Conservation (phyloP, 192 early-diverging fungal genomes). For the Backusella sp. region DNA sequence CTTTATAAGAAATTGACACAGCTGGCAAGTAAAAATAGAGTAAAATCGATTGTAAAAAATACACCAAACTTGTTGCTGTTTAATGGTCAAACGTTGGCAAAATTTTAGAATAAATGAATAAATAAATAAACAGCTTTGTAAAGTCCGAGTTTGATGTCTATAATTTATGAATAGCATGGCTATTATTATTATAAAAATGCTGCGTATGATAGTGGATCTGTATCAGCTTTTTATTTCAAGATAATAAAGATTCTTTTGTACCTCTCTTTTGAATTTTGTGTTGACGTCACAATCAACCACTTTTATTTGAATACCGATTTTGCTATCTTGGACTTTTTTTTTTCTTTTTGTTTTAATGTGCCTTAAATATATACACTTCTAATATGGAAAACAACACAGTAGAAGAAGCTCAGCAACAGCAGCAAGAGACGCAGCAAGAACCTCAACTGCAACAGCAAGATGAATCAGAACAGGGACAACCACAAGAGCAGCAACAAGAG, state of each 20-base stretch:
- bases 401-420: neutral
- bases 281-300: neutral
- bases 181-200: neutral
- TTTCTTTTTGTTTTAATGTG: neutral
- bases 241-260: no score
- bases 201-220: no score
- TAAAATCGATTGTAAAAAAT: conserved; percentile 30
- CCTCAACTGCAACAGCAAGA: neutral
- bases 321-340: no score
- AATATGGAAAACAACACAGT: neutral
- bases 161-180: neutral
- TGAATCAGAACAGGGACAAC: no score
- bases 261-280: neutral
- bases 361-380: neutral
- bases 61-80: conserved; percentile 14
- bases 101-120: neutral
- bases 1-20: conserved; percentile 57
- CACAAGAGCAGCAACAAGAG: neutral
- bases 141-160: neutral
- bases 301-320: neutral
- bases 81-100: neutral
- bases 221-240: no score
- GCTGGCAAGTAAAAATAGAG: conserved; percentile 51
- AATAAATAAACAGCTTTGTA: neutral
- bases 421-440: neutral